A percentile compares a stretch with the other conserved stretches of the same genome.
Evolutionary conservation across 106 monocot species (phyloP).

Genomic region (Vanilla planifolia): DNA sequence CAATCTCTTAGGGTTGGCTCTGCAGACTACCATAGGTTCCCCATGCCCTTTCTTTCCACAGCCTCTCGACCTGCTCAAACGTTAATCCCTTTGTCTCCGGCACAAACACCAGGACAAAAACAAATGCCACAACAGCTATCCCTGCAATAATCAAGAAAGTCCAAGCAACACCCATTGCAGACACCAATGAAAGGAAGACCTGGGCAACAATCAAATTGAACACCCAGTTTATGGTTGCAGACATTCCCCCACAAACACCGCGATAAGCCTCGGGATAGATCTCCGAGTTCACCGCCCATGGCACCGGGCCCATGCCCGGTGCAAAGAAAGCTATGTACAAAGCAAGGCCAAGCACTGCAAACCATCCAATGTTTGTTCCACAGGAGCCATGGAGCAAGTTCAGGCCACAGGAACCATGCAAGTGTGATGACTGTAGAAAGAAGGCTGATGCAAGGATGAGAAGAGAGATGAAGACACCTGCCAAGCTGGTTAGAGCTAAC

Average conservation of each 20-base stretch:
- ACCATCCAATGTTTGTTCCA: conserved; percentile 37
- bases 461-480: conserved; percentile 63
- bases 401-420: conserved; percentile 9
- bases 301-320: conserved; percentile 97
- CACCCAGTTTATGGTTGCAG: conserved; percentile 89
- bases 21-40: conserved; percentile 22
- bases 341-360: conserved; percentile 70
- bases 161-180: conserved; percentile 40
- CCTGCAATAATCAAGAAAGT: conserved; percentile 73
- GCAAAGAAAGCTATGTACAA: conserved; percentile 83
- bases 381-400: conserved; percentile 10
- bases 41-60: conserved; percentile 82
- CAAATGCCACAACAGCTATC: conserved; percentile 52
- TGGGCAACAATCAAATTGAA: conserved; percentile 88
- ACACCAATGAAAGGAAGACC: conserved; percentile 64
- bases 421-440: conserved; percentile 34
- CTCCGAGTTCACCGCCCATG: conserved; percentile 96
- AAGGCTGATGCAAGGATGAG: conserved; percentile 63
- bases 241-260: conserved; percentile 88
- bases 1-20: conserved; percentile 16
- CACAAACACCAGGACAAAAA: conserved; percentile 53
- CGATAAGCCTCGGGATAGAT: conserved; percentile 87
- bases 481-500: conserved; percentile 59
- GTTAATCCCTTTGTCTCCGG: conserved; percentile 93
- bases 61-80: conserved; percentile 79